Percentiles rank a stretch among this genome's conserved stretches.
These are phyloP conservation scores for Ustilago bromivora DNA, from an alignment of 1,284 basidiomycete genomes.

Conservation along the genomic window DNA sequence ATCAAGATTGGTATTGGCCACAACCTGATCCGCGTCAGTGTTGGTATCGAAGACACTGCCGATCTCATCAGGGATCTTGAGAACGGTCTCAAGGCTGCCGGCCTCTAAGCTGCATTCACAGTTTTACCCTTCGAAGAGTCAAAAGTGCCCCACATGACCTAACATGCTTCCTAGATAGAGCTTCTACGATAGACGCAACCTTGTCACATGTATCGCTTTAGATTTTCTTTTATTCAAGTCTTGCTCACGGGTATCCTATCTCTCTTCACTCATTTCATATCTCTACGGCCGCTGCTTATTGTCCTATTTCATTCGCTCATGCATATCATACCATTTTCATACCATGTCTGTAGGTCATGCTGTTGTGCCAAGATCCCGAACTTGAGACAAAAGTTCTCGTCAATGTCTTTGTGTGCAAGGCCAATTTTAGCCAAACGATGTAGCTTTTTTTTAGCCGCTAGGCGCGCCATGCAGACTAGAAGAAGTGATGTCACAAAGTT, in stretches of 20 bases:
- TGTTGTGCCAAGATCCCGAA: background rate
- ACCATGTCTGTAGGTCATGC: background rate
- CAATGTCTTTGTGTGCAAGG: background rate
- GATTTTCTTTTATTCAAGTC: background rate
- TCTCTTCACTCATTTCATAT: background rate
- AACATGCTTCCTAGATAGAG: conserved; percentile 6
- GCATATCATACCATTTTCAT: conserved; percentile 5
- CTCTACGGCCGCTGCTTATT: background rate
- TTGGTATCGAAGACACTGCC: conserved; percentile 87
- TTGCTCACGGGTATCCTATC: conserved; percentile 2
- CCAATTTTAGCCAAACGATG: background rate
- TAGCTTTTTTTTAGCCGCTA: background rate
- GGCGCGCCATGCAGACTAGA: background rate
- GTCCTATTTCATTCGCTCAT: background rate
- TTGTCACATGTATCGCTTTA: conserved; percentile 3
- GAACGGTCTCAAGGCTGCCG: conserved; percentile 74
- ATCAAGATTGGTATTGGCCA: conserved; percentile 75
- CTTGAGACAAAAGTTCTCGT: background rate
- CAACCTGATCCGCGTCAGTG: conserved; percentile 83
- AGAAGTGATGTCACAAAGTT: conserved; percentile 23
- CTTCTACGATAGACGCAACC: conserved; percentile 9
- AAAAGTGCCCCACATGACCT: background rate
- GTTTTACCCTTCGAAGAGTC: background rate
- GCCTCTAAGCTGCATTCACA: conserved; percentile 16
- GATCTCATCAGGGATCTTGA: conserved; percentile 83